Base-by-base conservation (phyloP, 768 basidiomycete genomes). In the Paxillus ammoniavirescens region DNA sequence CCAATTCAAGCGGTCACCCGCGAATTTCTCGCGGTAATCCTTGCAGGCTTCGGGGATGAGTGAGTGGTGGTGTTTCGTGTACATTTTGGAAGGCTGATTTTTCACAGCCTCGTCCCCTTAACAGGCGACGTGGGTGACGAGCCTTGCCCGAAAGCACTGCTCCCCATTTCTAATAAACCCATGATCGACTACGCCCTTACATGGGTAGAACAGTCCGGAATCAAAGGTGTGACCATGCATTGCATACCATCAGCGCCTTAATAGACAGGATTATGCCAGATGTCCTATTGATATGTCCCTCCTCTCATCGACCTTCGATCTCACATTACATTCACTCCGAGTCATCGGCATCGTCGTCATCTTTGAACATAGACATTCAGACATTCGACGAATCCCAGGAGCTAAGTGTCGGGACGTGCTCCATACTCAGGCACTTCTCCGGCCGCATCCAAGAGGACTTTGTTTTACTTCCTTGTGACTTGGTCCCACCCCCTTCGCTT, bases 41-140 rank as follows among this genome's bases (percentile, higher is more conserved):
- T 97, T 12, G 89, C 92, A 28, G 95, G 95, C 33, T 93, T 93
- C 73, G 95, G 95, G n/a, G 86, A 89, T 63, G 87, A 88, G 94
- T 91, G 71, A 69, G 85, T 66, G 44, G 17, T 47, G 4, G 14
- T 33, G 37, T 28, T 33, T 17, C 21, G 4, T 5, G 30, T 17
- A 1, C 35, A 13, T 37, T 5, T 23, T 0, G n/a, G 30, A 7
- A 17, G 35, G 10, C 55, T 56, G n/a, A 58, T 53, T 44, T 49
- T 51, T 50, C 60, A 45, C 63, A 93, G 91, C 53, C 78, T 93
- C 15, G 68, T 80, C 42, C 91, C 91, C 2, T 72, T 93, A 44
- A 91, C 89, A 21, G 80, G 79, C 56, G 82, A 89, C 64, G 76
- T 91, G 64, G 91, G 91, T 51, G 91, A 91, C 46, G 84, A 86